These are phyloP conservation scores for Cladosporium oxysporum DNA, from an alignment of 2,329 filamentous ascomycete genomes.

Conservation along the genomic window DNA sequence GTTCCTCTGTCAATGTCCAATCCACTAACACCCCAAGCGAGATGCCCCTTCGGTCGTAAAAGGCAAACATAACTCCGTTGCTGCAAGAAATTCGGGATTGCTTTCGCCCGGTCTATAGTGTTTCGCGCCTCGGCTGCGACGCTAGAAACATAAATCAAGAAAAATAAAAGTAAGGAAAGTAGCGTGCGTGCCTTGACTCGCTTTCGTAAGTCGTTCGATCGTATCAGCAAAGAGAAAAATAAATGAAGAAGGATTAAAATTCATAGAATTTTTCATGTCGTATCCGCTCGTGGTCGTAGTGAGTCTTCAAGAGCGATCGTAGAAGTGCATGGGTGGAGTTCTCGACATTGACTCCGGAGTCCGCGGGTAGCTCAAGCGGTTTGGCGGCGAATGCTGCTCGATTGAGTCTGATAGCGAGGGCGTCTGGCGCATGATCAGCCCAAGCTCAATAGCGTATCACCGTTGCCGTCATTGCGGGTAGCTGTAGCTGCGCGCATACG, in stretches of 20 bases:
- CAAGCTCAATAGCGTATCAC: neutral
- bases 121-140: neutral
- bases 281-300: too few relatives aligned
- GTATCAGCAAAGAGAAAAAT: neutral
- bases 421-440: conserved; percentile 55
- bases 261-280: neutral
- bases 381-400: conserved; percentile 47
- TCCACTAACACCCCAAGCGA: neutral
- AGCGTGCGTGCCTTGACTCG: neutral
- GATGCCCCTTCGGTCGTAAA: conserved; percentile 5
- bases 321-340: conserved; percentile 56
- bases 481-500: conserved; percentile 26
- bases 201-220: conserved; percentile 15
- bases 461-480: conserved; percentile 18
- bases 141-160: conserved; percentile 1
- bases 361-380: conserved; percentile 45
- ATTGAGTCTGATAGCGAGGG: conserved; percentile 71
- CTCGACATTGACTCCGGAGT: conserved; percentile 74
- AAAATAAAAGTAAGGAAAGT: neutral
- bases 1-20: neutral
- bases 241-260: neutral
- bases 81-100: neutral
- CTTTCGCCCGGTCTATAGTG: conserved; percentile 12
- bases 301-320: conserved; percentile 19
- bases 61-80: conserved; percentile 12